A percentile compares a stretch with the other conserved stretches of the same genome.
These are phyloP conservation scores for Xenosphaeropsis pyriputrescens DNA, from an alignment of 2,329 filamentous ascomycete genomes.

Conservation along the genomic window DNA sequence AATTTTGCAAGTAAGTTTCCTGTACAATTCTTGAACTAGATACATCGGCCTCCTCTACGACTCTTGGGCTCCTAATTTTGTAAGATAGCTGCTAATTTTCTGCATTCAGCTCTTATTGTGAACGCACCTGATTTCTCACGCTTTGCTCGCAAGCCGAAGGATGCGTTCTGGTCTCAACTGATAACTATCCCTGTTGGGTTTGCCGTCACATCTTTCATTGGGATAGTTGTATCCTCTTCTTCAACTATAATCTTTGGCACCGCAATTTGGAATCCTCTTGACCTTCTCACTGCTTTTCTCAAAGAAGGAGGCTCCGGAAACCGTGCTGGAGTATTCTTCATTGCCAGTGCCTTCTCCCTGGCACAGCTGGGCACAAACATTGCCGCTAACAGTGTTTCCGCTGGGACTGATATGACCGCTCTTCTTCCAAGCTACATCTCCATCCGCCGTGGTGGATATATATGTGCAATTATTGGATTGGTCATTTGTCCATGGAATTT, in stretches of 20 bases:
- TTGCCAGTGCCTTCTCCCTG: slow-evolving; percentile 55
- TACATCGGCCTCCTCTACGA: too few species aligned
- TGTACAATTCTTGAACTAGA: too few species aligned
- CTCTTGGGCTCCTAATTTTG: too few species aligned
- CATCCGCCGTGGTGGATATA: slow-evolving; percentile 76
- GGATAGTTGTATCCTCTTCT: slow-evolving; percentile 63
- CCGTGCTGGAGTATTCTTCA: slow-evolving; percentile 64
- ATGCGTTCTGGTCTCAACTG: slow-evolving; percentile 71
- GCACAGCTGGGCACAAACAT: slow-evolving; percentile 82
- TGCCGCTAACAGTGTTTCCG: slow-evolving; percentile 72
- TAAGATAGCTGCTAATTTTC: too few species aligned
- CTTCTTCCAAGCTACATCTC: slow-evolving; percentile 67
- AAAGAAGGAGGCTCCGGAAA: slow-evolving; percentile 52
- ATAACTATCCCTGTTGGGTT: slow-evolving; percentile 59
- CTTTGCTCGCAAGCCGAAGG: slow-evolving; percentile 62
- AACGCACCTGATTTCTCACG: slow-evolving; percentile 74
- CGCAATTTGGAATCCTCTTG: slow-evolving; percentile 60
- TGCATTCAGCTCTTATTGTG: slow-evolving; percentile 45
- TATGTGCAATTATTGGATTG: slow-evolving; percentile 66
- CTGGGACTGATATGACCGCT: slow-evolving; percentile 64
- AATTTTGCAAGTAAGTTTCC: slow-evolving; percentile 54
- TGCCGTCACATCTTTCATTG: slow-evolving; percentile 70
- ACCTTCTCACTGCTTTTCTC: slow-evolving; percentile 51
- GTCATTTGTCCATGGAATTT: slow-evolving; percentile 82
- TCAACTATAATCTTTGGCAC: slow-evolving; percentile 52